Evolutionary conservation across 345 rosid genomes (phyloP), one percentile per base, ranked within the genome.

Genomic region (Populus simonii): DNA sequence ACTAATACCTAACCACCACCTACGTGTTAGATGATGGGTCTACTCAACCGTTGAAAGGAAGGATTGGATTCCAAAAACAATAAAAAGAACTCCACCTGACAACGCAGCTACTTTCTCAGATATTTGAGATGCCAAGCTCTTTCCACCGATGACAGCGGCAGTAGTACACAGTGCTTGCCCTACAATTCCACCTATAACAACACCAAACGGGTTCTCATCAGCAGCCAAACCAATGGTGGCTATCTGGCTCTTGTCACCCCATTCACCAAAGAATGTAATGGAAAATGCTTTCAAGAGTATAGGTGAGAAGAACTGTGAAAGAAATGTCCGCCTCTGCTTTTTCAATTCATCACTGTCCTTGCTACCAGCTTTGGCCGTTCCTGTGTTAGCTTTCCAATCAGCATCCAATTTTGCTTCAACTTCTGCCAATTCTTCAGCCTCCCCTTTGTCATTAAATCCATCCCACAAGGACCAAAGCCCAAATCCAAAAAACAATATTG

Each of bases 211-310:
- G 70, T 92, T 91, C 85, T 93, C 98, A 72, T 95, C 98, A 33
- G 99, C 99, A 80, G 99, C 99, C 82, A 95, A 83, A 69, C 97
- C 98, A 86, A 95, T 92, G 17, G 96, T 92, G 55, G 99, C 99
- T 79, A 95, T 83, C 99, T 92, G 99, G 83, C 99, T 95, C 87
- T 90, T 95, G 87, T 93, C 99, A 73, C 99, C 98, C 96, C 96
- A 92, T 87, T 95, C 98, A 51, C 99, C 99, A 79, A 95, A 93
- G 86, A 95, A 95, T 15, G 92, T 93, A 16, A 95, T 92, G 41
- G 98, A 95, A 87, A 95, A 95, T 43, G 99, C 99, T 94, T 95
- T 95, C 73, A 95, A 87, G 36, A 95, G 74, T 78, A 95, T 93
- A 51, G 99, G 97, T 29, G 99, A 95, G 88, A 93, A 90, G 77